A percentile compares a stretch with the other conserved stretches of the same genome.
These are phyloP conservation scores for Hypoxylon rickii DNA, from an alignment of 495 filamentous ascomycete species.

Conservation along the genomic window DNA sequence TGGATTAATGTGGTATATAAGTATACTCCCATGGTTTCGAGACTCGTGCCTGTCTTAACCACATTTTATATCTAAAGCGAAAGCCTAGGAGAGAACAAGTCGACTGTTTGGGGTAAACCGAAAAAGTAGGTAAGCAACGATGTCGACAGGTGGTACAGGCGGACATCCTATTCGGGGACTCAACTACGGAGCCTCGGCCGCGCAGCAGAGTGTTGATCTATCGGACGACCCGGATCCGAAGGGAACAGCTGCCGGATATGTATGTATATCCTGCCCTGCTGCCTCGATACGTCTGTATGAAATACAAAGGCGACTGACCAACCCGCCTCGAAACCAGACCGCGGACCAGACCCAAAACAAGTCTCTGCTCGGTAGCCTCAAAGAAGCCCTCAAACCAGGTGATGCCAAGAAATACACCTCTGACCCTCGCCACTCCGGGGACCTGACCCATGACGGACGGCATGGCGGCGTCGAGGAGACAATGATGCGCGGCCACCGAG, in stretches of 20 bases:
- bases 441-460: slow-evolving; percentile 19
- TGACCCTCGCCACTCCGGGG: background rate
- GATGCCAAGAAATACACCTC: slow-evolving; percentile 15
- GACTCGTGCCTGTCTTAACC: too few species aligned
- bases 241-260: slow-evolving; percentile 29
- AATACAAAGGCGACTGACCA: background rate
- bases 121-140: background rate
- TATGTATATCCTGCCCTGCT: slow-evolving; percentile 1
- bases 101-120: background rate
- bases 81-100: too few species aligned
- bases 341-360: slow-evolving; percentile 13
- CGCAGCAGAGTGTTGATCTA: slow-evolving; percentile 10
- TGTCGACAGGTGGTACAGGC: slow-evolving; percentile 31
- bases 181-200: slow-evolving; percentile 8
- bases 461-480: slow-evolving; percentile 23
- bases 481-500: slow-evolving; percentile 16
- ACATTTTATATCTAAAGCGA: too few species aligned
- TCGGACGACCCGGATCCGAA: slow-evolving; percentile 31
- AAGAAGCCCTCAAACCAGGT: slow-evolving; percentile 29
- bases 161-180: slow-evolving; percentile 12
- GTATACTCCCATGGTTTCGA: too few species aligned
- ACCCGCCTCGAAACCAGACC: background rate
- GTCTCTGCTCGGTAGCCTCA: slow-evolving; percentile 22
- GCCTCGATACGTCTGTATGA: background rate
- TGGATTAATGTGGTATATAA: too few species aligned